phyloP scores from a whole-genome alignment of 148 eudicot genomes.

The Beta vulgaris region DNA sequence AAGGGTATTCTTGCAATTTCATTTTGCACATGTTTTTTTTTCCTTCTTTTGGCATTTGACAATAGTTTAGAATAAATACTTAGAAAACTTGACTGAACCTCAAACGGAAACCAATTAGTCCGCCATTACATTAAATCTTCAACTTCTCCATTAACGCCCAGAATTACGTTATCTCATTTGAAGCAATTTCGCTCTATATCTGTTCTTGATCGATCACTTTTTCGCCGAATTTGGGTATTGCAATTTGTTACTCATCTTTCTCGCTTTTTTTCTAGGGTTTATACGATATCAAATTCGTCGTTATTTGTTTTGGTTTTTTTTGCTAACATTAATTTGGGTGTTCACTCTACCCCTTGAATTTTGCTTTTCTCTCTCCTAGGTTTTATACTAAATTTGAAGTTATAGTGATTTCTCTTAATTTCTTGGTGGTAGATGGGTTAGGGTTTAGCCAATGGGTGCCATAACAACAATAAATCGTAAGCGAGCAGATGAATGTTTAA shows the following conservation, averaged over 20 bases:
- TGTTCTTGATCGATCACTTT: neutral
- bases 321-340: neutral
- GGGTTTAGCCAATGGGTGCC: constrained; percentile 56
- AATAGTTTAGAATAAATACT: too few species aligned
- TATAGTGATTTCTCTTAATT: neutral
- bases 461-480: constrained; percentile 43
- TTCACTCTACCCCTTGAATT: neutral
- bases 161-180: neutral
- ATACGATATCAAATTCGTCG: neutral
- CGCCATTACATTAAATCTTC: too few species aligned
- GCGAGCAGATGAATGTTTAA: constrained; percentile 45
- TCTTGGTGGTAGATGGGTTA: constrained; percentile 25
- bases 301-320: neutral
- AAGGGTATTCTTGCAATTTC: too few species aligned
- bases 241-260: neutral
- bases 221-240: too few species aligned
- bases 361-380: neutral
- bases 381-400: neutral
- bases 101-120: too few species aligned
- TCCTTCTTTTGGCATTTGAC: too few species aligned
- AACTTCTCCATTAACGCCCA: neutral
- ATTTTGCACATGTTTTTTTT: too few species aligned
- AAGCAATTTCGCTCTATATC: neutral
- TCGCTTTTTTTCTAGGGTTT: neutral
- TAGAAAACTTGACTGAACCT: too few species aligned